Base-by-base conservation (phyloP, 306 rosid genomes). In the Prunus mongolica region DNA sequence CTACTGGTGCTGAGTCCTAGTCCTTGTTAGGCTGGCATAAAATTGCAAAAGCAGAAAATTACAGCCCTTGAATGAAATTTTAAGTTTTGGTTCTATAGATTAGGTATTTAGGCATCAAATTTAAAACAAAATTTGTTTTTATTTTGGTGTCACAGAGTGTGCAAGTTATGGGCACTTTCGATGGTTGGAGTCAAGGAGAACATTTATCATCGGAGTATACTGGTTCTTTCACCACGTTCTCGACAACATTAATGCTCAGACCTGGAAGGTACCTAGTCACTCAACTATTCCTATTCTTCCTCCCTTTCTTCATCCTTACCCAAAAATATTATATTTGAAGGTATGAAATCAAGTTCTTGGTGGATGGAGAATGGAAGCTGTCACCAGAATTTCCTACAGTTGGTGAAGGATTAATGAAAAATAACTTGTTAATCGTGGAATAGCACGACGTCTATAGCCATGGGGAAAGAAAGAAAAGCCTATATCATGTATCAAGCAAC, bases 111-210 rank as follows among this genome's bases (percentile, higher is more conserved):
- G 49, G 15, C n/a, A 19, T 28, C 0, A 6, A 63, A 63, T 25
- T 2, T 44, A 46, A 22, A 41, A 66, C 54, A 18, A n/a, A 13
- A 6, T 20, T 30, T 41, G 34, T 72, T 67, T 49, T 73, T 69
- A 10, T 69, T 46, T 76, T 74, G 55, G 66, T 67, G 20, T 38
- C 44, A 64, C 72, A 95, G 98, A 83, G 92, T 51, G 97, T 95
- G 80, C 97, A 95, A 89, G 91, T 95, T 50, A 90, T 90, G 99
- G 99, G 99, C 28, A 87, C 85, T 49, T 95, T 95, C 73, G 98
- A 95, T 75, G 97, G 99, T 25, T 92, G 97, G 99, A 95, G 97
- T 81, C 92, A 89, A 78, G 99, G 99, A 63, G 97, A 95, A 84
- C 83, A 88, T 63, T 85, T 95, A 71, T 95, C 99, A 20, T 87